Conservation (phyloP, 768 basidiomycete genomes). For the Termitomyces bulborhizus region DNA sequence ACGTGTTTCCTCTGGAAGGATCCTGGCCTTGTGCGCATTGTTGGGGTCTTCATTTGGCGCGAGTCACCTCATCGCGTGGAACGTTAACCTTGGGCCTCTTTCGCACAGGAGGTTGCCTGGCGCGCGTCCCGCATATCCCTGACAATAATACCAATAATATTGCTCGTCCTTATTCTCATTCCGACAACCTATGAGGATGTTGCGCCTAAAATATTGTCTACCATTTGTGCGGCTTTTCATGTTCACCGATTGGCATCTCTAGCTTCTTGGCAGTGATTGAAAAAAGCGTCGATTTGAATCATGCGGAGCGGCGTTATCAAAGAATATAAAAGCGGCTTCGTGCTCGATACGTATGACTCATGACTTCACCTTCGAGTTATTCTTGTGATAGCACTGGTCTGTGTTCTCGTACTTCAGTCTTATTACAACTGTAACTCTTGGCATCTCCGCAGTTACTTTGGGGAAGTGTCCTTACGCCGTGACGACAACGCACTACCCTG, state of each 20-base stretch:
- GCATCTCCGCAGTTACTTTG: too few relatives aligned
- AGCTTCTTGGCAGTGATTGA: too few relatives aligned
- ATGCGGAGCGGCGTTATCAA: too few relatives aligned
- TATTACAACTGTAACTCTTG: too few relatives aligned
- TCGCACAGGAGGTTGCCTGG: conserved; percentile 16
- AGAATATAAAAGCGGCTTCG: too few relatives aligned
- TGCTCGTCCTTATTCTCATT: background rate
- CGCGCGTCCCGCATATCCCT: conserved; percentile 12
- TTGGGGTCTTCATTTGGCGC: background rate
- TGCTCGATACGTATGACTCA: too few relatives aligned
- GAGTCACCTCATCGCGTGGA: background rate
- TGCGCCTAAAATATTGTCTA: background rate
- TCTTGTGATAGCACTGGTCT: too few relatives aligned
- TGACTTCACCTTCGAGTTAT: too few relatives aligned
- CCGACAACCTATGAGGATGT: background rate
- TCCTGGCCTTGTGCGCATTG: background rate
- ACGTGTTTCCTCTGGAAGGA: background rate
- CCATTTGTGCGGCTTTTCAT: background rate
- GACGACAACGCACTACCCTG: background rate
- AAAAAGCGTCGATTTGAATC: too few relatives aligned
- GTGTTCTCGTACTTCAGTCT: too few relatives aligned
- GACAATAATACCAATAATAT: conserved; percentile 5
- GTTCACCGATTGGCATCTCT: too few relatives aligned
- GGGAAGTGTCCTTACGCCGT: too few relatives aligned
- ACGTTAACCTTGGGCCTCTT: conserved; percentile 13